Evolutionary conservation across 2,329 filamentous ascomycete species (phyloP), one percentile per base, ranked within the genome.

Genomic region (Neurospora crassa): DNA sequence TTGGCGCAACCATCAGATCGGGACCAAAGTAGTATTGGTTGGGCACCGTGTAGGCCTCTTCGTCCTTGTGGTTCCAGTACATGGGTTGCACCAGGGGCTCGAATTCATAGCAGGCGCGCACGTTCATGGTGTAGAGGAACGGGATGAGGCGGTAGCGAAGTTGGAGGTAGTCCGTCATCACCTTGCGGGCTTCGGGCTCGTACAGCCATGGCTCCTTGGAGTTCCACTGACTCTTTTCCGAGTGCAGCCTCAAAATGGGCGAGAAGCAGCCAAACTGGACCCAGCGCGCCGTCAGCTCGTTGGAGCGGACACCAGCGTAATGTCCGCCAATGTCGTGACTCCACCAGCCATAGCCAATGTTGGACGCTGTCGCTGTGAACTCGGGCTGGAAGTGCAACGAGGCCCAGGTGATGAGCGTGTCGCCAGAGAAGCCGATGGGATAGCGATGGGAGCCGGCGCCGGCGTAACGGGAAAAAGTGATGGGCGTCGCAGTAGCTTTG

Each of bases 311-410:
- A 4, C 89, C 89, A 2, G 79, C 77, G 74, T 87, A 85, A 76
- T 91, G 89, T 0, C 89, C 89, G n/a, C 89, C 89, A 40, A 91
- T 89, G 73, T 91, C 89, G 77, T 91, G 88, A 68, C 86, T 88
- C 89, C 89, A 91, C 88, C 88, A 90, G 2, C 88, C 89, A 73
- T 88, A 91, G 0, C 89, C 89, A 72, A 91, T 89, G 77, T 91
- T 91, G 11, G 87, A 88, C 0, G 89, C 87, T 0, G 87, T 90
- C 3, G 88, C 86, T 0, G 89, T 91, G 75, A 91, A 91, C 75
- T 91, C 88, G 7, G 89, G 88, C 76, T 91, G 89, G 78, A 90
- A 91, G 16, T 83, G 78, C 18, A 91, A 82, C 0, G 86, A 88
- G 0, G 82, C 84, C 89, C 89, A 91, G 0, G 86, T 86, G 20